Percentiles rank a stretch among this genome's conserved stretches.
These are phyloP conservation scores for Ceratocystis lukuohia DNA, from an alignment of 2,329 filamentous ascomycete species.

Conservation along the genomic window DNA sequence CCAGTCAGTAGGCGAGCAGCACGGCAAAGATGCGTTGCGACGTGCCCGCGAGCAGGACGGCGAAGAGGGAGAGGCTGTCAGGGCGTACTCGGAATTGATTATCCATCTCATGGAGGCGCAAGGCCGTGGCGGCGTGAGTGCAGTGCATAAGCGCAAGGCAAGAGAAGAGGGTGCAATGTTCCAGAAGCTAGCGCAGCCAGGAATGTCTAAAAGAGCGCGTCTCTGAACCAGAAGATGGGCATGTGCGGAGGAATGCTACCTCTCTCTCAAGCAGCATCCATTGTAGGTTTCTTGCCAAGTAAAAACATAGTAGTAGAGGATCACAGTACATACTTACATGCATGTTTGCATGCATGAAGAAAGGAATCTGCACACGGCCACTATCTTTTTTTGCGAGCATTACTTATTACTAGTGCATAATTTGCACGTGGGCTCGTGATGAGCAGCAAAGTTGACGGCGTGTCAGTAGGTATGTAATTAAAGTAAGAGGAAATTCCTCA, in stretches of 20 bases:
- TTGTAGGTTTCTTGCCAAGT: not conserved
- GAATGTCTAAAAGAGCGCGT: slow-evolving; percentile 5
- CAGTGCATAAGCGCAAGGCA: slow-evolving; percentile 13
- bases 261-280: not conserved
- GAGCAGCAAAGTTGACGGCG: not conserved
- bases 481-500: not conserved
- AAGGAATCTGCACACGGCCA: not conserved
- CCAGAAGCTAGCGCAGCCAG: slow-evolving; percentile 9
- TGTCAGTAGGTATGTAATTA: not conserved
- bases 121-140: slow-evolving; percentile 10
- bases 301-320: not conserved
- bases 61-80: slow-evolving; percentile 45
- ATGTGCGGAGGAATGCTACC: not conserved
- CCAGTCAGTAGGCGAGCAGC: slow-evolving; percentile 42
- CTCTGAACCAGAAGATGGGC: not conserved
- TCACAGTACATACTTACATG: slow-evolving; percentile 7
- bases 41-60: slow-evolving; percentile 36
- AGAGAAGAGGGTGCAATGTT: slow-evolving; percentile 13
- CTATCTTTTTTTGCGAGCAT: not conserved
- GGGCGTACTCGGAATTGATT: slow-evolving; percentile 48
- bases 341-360: slow-evolving; percentile 1
- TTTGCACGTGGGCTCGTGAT: not conserved
- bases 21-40: slow-evolving; percentile 41
- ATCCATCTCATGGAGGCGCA: slow-evolving; percentile 33
- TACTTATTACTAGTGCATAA: not conserved